Conservation (phyloP, 2,329 filamentous ascomycete genomes). For the Aureobasidium namibiae region DNA sequence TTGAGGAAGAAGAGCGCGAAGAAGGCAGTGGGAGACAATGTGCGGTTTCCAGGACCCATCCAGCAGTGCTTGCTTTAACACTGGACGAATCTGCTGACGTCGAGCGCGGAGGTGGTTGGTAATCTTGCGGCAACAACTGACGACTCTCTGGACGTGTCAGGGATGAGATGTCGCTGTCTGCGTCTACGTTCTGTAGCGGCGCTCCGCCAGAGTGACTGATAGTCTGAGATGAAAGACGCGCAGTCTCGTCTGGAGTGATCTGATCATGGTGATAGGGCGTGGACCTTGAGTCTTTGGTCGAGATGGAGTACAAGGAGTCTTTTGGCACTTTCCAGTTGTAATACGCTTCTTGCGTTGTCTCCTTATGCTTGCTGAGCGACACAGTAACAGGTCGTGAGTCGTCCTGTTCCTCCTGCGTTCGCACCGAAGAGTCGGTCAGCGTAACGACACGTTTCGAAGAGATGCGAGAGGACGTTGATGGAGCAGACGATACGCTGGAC, state of each 20-base stretch:
- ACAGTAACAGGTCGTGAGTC: neutral
- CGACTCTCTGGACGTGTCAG: neutral
- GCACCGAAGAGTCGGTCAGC: neutral
- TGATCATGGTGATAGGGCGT: neutral
- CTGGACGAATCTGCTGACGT: neutral
- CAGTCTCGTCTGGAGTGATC: neutral
- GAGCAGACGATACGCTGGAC: neutral
- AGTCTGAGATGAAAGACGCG: neutral
- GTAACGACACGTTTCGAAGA: neutral
- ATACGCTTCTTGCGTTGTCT: neutral
- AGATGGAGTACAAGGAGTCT: slow-evolving; percentile 1
- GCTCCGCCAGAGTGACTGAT: neutral
- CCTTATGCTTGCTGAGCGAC: neutral
- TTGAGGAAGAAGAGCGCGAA: neutral
- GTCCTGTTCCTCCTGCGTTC: neutral
- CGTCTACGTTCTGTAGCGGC: neutral
- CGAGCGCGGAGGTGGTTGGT: neutral
- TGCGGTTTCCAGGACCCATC: neutral
- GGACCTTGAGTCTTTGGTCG: neutral
- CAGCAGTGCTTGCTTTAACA: neutral
- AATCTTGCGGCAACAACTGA: neutral
- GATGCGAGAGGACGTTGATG: neutral
- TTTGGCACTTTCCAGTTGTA: neutral
- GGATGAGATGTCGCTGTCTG: neutral
- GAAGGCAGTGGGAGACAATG: neutral